Evolutionary conservation across 2,329 filamentous ascomycete genomes (phyloP), one percentile per base, ranked within the genome.

Genomic region (Ophiostoma sp.): DNA sequence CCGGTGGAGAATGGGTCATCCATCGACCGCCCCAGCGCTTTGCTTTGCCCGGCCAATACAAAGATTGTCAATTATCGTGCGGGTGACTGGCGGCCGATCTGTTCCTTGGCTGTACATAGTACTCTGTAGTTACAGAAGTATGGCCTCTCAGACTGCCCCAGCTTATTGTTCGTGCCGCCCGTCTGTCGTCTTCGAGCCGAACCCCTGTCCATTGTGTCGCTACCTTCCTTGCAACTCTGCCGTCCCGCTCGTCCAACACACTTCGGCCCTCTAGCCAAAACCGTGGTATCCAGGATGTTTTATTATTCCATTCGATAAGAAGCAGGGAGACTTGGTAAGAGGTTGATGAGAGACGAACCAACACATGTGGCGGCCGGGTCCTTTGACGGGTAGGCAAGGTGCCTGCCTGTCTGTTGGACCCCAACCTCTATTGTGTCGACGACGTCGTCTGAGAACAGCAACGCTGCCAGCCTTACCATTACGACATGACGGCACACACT

Each of bases 401-500:
- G 23, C 23, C 23, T 17, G 23, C 23, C 23, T 62, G 57, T 62
- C 27, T 62, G 57, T 62, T 62, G 57, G 57, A 35, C 57, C 57
- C 57, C 57, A 62, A 62, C 57, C 10, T 33, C 13, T 20, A 35
- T 62, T 62, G 57, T 62, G 15, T 62, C 57, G 17, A 62, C 57
- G 15, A 33, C 27, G 52, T 57, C 10, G 52, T 57, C 10, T 15
- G 23, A 27, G 52, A 27, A 27, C n/a, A 57, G 11, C 17, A 15
- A 2, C 23, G 31, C 10, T 27, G 11, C 11, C n/a, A 57, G 23
- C 20, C 10, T 31, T 23, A 11, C 3, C 15, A 27, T 57, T n/a
- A 48, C 52, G n/a, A 13, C 52, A 27, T 31, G 27, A 31, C 27
- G 27, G 27, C 3, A 31, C 3, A 31, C 27, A 48, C 44, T 57